Evolutionary conservation across 2,329 filamentous ascomycete species (phyloP), one percentile per base, ranked within the genome.

Genomic region (Bimuria novae-zelandiae): DNA sequence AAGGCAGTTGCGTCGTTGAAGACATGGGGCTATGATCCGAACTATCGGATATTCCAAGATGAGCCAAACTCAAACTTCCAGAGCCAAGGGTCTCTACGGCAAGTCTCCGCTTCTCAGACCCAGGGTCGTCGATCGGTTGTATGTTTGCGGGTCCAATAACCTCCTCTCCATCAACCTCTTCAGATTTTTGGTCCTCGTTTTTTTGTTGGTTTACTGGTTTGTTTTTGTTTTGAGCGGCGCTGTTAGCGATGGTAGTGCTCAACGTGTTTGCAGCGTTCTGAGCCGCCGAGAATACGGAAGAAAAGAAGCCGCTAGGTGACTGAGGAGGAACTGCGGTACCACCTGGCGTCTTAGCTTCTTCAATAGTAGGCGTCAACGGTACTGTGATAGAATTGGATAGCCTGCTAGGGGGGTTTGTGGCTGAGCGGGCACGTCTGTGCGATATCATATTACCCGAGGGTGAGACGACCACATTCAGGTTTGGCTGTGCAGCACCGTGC

Each of bases 51-150:
- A 97, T 89, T 29, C 93, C 93, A 36, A 97, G 80, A 67, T 96
- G 90, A 65, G 90, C 92, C 51, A 97, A 82, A 71, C 90, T 96
- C 42, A 99, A 79, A 67, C 97, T 90, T 4, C 94, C 94, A 65
- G 85, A 86, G 11, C 94, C 94, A 44, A 99, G 80, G 0, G 94
- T 97, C 67, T 93, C 91, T 2, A 97, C 84, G 1, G 94, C 92
- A 11, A 87, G 84, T 61, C 91, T 87, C 64, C 70, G 70, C 86
- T 71, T 70, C 49, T 70, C 67, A 5, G 59, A 49, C 3, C 58
- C 62, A 39, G 57, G 43, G 23, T 55, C 62, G 30, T 59, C 56
- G 17, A 55, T 54, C 10, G 64, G 37, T 22, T 69, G 61, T 42
- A 55, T 61, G 54, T 59, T 70, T 3, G 66, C 62, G 14, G 67